These are phyloP conservation scores for Fraxinus albicans DNA, from an alignment of 305 asterid genomes.

Conservation along the genomic window DNA sequence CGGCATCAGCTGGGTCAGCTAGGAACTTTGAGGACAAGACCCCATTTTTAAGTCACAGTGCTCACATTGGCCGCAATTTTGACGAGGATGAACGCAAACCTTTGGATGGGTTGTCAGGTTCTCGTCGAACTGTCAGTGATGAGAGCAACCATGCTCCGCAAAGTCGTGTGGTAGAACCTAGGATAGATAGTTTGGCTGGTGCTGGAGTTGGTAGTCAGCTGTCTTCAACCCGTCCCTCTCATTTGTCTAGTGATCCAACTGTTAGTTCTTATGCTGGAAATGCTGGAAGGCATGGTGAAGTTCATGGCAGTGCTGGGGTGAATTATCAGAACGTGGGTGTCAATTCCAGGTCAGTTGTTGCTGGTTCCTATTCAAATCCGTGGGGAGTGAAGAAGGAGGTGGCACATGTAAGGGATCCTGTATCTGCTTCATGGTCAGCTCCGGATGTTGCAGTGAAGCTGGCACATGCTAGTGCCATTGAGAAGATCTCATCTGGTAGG, in stretches of 20 bases:
- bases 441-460: conserved; percentile 71
- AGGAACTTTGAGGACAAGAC: conserved; percentile 70
- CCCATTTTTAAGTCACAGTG: conserved; percentile 55
- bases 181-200: conserved; percentile 40
- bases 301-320: conserved; percentile 42
- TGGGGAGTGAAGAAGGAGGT: conserved; percentile 84
- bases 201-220: conserved; percentile 43
- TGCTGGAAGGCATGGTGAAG: conserved; percentile 41
- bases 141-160: conserved; percentile 54
- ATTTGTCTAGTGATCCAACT: conserved; percentile 39
- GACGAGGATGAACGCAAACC: conserved; percentile 98
- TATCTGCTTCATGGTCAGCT: conserved; percentile 65
- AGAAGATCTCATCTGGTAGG: conserved; percentile 85
- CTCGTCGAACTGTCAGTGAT: conserved; percentile 73
- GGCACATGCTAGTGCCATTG: conserved; percentile 94
- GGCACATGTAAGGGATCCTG: conserved; percentile 48
- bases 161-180: conserved; percentile 42
- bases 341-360: conserved; percentile 40
- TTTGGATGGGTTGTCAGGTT: conserved; percentile 70
- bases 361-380: conserved; percentile 68
- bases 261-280: conserved; percentile 51
- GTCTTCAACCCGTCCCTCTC: conserved; percentile 49
- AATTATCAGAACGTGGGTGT: conserved; percentile 45
- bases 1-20: conserved; percentile 78
- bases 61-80: conserved; percentile 73